A percentile compares a stretch with the other conserved stretches of the same genome.
phyloP scores from a whole-genome alignment of 225 moss, liverwort and hornwort species.

The Thuidium tamariscinum region DNA sequence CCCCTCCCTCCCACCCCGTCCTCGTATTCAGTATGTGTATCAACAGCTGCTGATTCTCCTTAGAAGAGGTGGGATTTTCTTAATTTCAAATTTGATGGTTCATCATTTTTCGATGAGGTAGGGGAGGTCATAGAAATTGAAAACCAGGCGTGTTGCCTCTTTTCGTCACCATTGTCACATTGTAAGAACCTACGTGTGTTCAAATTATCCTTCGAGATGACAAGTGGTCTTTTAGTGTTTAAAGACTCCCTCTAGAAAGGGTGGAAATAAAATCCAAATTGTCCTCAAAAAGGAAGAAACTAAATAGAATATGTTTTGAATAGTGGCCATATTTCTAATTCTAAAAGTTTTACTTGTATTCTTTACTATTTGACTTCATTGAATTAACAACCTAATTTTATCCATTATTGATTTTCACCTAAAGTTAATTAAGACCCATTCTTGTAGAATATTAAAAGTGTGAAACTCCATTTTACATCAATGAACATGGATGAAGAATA shows the following conservation, averaged over 20 bases:
- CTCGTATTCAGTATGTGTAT: no score
- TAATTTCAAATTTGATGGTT: no score
- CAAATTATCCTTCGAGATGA: no score
- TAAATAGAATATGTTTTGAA: rapidly evolving
- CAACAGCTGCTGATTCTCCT: no score
- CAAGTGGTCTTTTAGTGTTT: no score
- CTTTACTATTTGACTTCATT: not conserved
- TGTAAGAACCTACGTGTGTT: no score
- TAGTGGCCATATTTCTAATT: not conserved
- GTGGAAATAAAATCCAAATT: not conserved
- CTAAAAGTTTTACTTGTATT: not conserved
- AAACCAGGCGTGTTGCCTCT: no score
- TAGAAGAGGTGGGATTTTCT: no score
- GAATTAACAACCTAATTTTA: rapidly evolving
- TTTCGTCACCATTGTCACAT: no score
- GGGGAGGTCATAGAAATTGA: no score
- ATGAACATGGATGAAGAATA: rapidly evolving
- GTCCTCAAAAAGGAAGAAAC: rapidly evolving
- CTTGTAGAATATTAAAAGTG: rapidly evolving
- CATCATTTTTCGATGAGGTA: no score
- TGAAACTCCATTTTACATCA: not conserved
- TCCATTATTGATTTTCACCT: not conserved
- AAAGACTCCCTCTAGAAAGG: not conserved
- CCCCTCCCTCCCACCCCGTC: no score
- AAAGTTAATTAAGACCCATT: not conserved